Evolutionary conservation across 2,329 filamentous ascomycete species (phyloP).

Genomic region (Acrocalymma vagum): DNA sequence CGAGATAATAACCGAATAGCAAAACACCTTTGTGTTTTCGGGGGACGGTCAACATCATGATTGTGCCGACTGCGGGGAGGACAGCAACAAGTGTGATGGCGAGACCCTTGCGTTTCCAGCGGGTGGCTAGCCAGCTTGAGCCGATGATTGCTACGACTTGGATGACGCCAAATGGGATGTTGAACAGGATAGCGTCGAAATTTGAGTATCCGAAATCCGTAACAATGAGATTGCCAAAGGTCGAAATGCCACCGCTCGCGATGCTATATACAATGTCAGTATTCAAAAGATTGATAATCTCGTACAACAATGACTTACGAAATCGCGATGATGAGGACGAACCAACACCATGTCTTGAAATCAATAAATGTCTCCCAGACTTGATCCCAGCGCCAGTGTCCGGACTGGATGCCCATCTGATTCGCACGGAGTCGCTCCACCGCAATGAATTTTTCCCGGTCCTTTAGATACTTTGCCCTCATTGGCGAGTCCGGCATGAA

Average conservation of each 20-base stretch:
- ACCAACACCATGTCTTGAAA: slow-evolving; percentile 55
- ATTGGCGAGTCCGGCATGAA: slow-evolving; percentile 57
- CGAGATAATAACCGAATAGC: slow-evolving; percentile 62
- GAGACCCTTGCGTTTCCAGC: slow-evolving; percentile 59
- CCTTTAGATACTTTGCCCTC: slow-evolving; percentile 36
- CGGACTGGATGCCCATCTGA: slow-evolving; percentile 67
- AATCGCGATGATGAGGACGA: slow-evolving; percentile 60
- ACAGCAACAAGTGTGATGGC: slow-evolving; percentile 61
- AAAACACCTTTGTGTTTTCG: slow-evolving; percentile 58
- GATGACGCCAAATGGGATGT: slow-evolving; percentile 67
- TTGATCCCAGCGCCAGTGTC: slow-evolving; percentile 79
- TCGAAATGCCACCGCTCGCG: slow-evolving; percentile 69
- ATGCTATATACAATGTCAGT: slow-evolving; percentile 53
- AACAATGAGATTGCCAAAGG: slow-evolving; percentile 67
- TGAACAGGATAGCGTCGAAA: slow-evolving; percentile 64
- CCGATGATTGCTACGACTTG: slow-evolving; percentile 58
- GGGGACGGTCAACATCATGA: slow-evolving; percentile 60
- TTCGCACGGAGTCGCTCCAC: slow-evolving; percentile 28
- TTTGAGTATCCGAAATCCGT: slow-evolving; percentile 64
- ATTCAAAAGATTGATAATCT: slow-evolving; percentile 4
- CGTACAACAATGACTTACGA: slow-evolving; percentile 25
- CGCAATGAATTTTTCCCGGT: slow-evolving; percentile 26
- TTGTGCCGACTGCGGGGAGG: slow-evolving; percentile 60
- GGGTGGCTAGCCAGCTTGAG: slow-evolving; percentile 61
- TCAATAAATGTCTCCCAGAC: slow-evolving; percentile 30